A percentile compares a stretch with the other conserved stretches of the same genome.
Conservation (phyloP, 805 yeast genomes). For the Yamadazyma phyllophila region DNA sequence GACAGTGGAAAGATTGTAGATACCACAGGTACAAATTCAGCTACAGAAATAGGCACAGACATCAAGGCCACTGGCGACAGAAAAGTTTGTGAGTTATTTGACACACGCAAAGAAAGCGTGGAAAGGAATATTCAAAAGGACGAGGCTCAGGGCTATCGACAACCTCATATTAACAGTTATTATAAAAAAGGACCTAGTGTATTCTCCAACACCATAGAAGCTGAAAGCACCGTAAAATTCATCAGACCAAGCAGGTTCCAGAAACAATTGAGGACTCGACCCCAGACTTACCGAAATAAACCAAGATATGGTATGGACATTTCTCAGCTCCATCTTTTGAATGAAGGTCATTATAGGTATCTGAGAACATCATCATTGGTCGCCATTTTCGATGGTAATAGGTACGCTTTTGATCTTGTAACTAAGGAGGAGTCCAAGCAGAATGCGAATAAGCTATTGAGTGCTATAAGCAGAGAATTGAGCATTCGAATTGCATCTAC, state of each 20-base stretch:
- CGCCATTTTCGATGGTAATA: constrained; percentile 17
- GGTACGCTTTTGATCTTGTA: constrained; percentile 25
- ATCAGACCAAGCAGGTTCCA: constrained; percentile 8
- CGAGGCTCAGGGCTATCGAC: neutral
- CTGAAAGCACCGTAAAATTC: constrained; percentile 26
- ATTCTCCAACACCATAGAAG: constrained; percentile 33
- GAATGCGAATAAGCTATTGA: constrained; percentile 17
- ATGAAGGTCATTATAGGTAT: constrained; percentile 1
- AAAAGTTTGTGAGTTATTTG: neutral
- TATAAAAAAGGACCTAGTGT: constrained; percentile 23
- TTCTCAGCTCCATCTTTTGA: constrained; percentile 6
- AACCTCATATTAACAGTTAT: neutral
- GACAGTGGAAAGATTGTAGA: neutral
- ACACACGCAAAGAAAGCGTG: neutral
- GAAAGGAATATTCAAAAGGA: neutral
- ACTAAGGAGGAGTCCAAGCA: constrained; percentile 19
- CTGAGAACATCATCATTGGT: neutral
- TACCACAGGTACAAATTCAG: no score
- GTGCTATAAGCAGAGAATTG: constrained; percentile 18
- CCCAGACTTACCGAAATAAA: neutral
- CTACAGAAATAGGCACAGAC: no score
- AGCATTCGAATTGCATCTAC: neutral
- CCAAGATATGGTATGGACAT: neutral
- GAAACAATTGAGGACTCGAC: neutral
- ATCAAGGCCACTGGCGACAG: no score